phyloP scores from a whole-genome alignment of 225 moss, liverwort and hornwort species.

The Physcomitrellopsis africana region DNA sequence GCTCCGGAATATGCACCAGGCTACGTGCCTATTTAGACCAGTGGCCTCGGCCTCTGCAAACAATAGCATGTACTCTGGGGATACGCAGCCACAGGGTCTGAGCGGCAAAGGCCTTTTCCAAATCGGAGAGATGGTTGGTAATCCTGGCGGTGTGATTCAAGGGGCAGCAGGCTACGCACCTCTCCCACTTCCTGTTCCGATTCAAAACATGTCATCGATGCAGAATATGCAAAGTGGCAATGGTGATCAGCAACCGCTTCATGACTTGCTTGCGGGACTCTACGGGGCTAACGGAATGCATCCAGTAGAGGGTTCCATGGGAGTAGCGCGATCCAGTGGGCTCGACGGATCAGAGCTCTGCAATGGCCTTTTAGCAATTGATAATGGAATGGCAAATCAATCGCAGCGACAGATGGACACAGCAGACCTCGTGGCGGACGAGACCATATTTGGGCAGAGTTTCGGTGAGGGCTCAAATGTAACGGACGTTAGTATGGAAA shows the following conservation, averaged over 20 bases:
- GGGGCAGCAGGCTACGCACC: conserved; percentile 36
- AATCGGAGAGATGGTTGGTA: conserved; percentile 42
- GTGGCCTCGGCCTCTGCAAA: conserved; percentile 36
- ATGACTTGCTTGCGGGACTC: conserved; percentile 67
- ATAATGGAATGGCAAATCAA: conserved; percentile 38
- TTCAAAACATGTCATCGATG: conserved; percentile 47
- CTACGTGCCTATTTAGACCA: conserved; percentile 57
- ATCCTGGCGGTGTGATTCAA: conserved; percentile 38
- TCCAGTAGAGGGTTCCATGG: conserved; percentile 48
- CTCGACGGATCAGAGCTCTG: conserved; percentile 44
- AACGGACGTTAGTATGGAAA: conserved; percentile 47
- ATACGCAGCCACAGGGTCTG: conserved; percentile 40
- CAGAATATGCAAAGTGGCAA: conserved; percentile 49
- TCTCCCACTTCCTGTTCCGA: conserved; percentile 46
- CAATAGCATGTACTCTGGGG: conserved; percentile 29
- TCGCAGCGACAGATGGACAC: conserved; percentile 52
- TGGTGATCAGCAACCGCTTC: conserved; percentile 55
- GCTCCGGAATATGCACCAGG: conserved; percentile 68
- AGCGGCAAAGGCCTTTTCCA: conserved; percentile 50
- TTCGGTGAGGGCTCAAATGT: conserved; percentile 49
- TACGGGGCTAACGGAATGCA: conserved; percentile 56
- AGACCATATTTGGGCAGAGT: conserved; percentile 53
- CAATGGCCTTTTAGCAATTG: conserved; percentile 36
- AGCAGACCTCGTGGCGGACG: conserved; percentile 56
- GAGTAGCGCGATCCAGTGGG: conserved; percentile 38